A percentile compares a stretch with the other conserved stretches of the same genome.
Conservation (phyloP, 1,284 basidiomycete species). For the Ganoderma sinense region DNA sequence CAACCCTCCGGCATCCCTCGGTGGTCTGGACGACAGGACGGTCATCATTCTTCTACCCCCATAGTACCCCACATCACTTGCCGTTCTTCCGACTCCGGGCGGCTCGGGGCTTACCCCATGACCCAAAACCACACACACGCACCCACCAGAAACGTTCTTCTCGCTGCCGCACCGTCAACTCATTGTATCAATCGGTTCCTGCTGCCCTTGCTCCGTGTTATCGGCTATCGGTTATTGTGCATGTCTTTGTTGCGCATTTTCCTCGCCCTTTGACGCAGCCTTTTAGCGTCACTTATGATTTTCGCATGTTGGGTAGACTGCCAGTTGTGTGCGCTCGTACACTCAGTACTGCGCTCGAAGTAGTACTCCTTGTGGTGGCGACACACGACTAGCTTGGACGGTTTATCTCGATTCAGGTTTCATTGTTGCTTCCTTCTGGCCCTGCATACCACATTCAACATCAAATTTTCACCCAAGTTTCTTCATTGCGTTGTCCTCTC, state of each 20-base stretch:
- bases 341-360: slow-evolving; percentile 2
- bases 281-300: slow-evolving; percentile 11
- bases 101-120: slow-evolving; percentile 21
- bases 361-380: not conserved
- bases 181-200: slow-evolving; percentile 21
- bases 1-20: slow-evolving; percentile 21
- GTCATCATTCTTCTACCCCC: slow-evolving; percentile 15
- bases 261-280: slow-evolving; percentile 10
- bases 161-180: slow-evolving; percentile 19
- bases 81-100: slow-evolving; percentile 20
- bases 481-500: slow-evolving; percentile 27
- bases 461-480: not conserved
- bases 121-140: slow-evolving; percentile 17
- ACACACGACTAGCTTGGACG: slow-evolving; percentile 12
- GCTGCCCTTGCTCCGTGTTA: slow-evolving; percentile 19
- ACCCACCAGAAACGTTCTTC: slow-evolving; percentile 18
- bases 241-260: slow-evolving; percentile 23
- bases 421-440: not conserved
- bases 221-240: slow-evolving; percentile 31
- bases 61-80: slow-evolving; percentile 11
- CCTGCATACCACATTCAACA: slow-evolving; percentile 1
- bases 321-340: slow-evolving; percentile 15
- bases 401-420: slow-evolving; percentile 16
- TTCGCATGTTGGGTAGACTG: slow-evolving; percentile 24
- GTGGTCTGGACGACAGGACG: slow-evolving; percentile 17